A percentile compares a stretch with the other conserved stretches of the same genome.
Conservation (phyloP, 2,329 filamentous ascomycete genomes). For the Scortechinia acanthostroma region DNA sequence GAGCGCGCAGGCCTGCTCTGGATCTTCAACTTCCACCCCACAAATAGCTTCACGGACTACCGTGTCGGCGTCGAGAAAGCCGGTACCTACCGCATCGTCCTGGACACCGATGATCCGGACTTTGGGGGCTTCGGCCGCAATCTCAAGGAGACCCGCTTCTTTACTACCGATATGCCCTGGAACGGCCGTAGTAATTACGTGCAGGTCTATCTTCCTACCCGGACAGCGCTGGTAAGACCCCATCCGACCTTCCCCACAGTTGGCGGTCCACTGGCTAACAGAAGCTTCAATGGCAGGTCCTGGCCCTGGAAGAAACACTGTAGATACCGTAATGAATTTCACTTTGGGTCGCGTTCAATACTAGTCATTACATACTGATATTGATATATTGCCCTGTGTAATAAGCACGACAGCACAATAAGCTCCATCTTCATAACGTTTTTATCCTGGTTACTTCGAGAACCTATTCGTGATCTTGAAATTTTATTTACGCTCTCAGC, state of each 20-base stretch:
- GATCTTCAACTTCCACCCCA: conserved; percentile 92
- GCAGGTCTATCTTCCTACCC: conserved; percentile 80
- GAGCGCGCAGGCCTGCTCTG: conserved; percentile 85
- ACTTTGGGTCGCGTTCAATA: too few relatives aligned
- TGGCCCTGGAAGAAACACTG: conserved; percentile 22
- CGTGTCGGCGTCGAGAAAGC: conserved; percentile 77
- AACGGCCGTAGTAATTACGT: conserved; percentile 84
- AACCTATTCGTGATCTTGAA: too few relatives aligned
- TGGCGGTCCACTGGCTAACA: not conserved
- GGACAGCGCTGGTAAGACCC: conserved; percentile 84
- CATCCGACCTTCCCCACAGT: not conserved
- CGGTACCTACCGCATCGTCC: conserved; percentile 79
- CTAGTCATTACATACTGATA: too few relatives aligned
- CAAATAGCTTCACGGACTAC: conserved; percentile 82
- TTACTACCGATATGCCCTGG: conserved; percentile 85
- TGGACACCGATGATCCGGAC: conserved; percentile 71
- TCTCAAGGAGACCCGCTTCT: conserved; percentile 76
- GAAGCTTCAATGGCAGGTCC: conserved; percentile 14
- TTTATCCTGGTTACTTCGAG: too few relatives aligned
- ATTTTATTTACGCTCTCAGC: too few relatives aligned
- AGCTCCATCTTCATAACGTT: too few relatives aligned
- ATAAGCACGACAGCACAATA: too few relatives aligned
- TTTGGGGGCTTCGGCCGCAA: conserved; percentile 78
- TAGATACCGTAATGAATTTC: conserved; percentile 1
- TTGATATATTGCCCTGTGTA: too few relatives aligned